Evolutionary conservation across 2,329 filamentous ascomycete species (phyloP), one percentile per base, ranked within the genome.

Genomic region (Fusarium brachygibbosum): DNA sequence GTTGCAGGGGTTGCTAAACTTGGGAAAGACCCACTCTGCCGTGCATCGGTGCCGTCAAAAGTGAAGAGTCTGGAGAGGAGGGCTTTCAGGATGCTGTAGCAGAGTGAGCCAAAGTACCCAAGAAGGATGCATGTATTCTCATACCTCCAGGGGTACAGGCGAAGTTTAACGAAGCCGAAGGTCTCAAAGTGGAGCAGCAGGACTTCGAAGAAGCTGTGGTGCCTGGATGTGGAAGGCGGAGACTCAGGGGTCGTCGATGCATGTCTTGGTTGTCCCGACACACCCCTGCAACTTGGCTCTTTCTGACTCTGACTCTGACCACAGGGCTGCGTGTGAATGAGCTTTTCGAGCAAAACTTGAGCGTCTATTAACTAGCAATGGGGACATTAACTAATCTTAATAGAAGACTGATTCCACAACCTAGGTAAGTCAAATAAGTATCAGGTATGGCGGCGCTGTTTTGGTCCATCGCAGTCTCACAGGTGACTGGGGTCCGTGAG

Each of bases 101-200:
- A 53, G 34, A 50, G 42, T 42, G 29, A n/a, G 25, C 60, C 60
- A 63, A 63, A 29, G 38, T 67, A 67, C 56, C 54, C 54, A 61
- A 70, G 50, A 64, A 50, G 58, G 59, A 16, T 17, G 17, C 5
- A 58, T 50, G 68, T 58, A 44, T 68, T 66, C 49, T 65, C 50
- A 51, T 52, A 38, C 44, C 53, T 66, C 65, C 71, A 72, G 68
- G 69, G 71, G 71, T 41, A 71, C 59, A 69, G 59, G 68, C 70
- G 70, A 73, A 57, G 45, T 52, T 66, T 58, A 34, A 59, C 58
- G 58, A 42, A 63, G 48, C 64, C 63, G 60, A 70, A 71, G 55
- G 65, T 70, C 61, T 71, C 61, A 45, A 45, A 48, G 63, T 72
- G 71, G 69, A 59, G 69, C 42, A 62, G 51, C 51, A 51, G 60